A percentile compares a stretch with the other conserved stretches of the same genome.
These are phyloP conservation scores for Pyrenochaeta sp. DNA, from an alignment of 2,329 filamentous ascomycete species.

Conservation along the genomic window DNA sequence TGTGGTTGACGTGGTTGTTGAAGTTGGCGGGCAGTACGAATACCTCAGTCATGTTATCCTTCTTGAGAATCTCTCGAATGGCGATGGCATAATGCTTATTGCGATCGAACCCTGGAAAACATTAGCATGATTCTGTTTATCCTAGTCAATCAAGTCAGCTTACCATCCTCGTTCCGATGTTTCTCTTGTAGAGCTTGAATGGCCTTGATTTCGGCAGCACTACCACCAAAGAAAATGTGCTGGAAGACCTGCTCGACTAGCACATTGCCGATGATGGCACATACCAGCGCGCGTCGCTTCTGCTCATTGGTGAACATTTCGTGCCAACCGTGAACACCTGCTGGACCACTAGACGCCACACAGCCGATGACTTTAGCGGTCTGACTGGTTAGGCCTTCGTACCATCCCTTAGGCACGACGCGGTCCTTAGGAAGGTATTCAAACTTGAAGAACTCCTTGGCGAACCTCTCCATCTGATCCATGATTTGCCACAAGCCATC, in stretches of 20 bases:
- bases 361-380: conserved; percentile 36
- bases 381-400: conserved; percentile 11
- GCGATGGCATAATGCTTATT: conserved; percentile 18
- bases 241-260: conserved; percentile 41
- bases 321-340: conserved; percentile 32
- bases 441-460: conserved; percentile 17
- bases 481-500: conserved; percentile 29
- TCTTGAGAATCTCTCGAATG: conserved; percentile 13
- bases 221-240: conserved; percentile 36
- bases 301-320: conserved; percentile 27
- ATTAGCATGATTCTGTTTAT: conserved; percentile 4
- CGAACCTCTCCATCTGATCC: conserved; percentile 25
- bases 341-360: conserved; percentile 36
- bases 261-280: conserved; percentile 41
- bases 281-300: conserved; percentile 33
- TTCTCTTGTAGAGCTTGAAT: conserved; percentile 19
- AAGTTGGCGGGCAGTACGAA: conserved; percentile 32
- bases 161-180: conserved; percentile 31
- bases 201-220: conserved; percentile 3
- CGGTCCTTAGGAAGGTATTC: background rate
- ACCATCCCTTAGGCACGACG: conserved; percentile 4
- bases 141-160: conserved; percentile 3
- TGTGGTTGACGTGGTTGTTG: conserved; percentile 26
- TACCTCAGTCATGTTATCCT: background rate
- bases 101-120: conserved; percentile 28